Percentiles rank a stretch among this genome's conserved stretches.
phyloP scores from a whole-genome alignment of 2,329 filamentous ascomycete genomes.

The Curvularia sp. region DNA sequence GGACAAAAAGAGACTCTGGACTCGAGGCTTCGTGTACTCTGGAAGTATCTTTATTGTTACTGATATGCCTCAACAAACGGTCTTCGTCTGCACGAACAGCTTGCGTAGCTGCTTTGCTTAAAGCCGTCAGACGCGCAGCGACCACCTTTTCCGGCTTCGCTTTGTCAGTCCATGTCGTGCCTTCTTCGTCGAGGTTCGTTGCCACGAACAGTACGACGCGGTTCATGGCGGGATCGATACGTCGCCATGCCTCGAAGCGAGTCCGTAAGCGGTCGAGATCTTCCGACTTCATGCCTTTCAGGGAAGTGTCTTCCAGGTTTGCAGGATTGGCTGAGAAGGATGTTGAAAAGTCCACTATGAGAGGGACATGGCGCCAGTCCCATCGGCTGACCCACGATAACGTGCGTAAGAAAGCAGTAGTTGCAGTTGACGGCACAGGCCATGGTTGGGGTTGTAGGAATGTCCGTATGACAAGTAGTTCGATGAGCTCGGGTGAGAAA shows the following conservation, averaged over 20 bases:
- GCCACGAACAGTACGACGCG: conserved; percentile 81
- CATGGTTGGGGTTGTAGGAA: conserved; percentile 87
- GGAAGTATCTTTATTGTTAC: conserved; percentile 12
- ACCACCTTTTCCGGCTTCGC: conserved; percentile 77
- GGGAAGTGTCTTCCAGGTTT: conserved; percentile 27
- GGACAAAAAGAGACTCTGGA: conserved; percentile 71
- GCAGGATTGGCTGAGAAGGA: conserved; percentile 30
- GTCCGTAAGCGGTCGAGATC: conserved; percentile 70
- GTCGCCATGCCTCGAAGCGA: conserved; percentile 83
- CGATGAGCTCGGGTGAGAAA: conserved; percentile 80
- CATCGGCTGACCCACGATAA: conserved; percentile 81
- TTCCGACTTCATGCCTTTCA: conserved; percentile 60
- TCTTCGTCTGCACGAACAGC: conserved; percentile 60
- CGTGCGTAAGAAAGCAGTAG: conserved; percentile 81
- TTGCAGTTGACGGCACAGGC: conserved; percentile 75
- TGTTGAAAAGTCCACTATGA: conserved; percentile 76
- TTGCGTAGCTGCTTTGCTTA: conserved; percentile 74
- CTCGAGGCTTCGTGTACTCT: conserved; percentile 39
- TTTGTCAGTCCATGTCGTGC: conserved; percentile 79
- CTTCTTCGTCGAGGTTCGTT: conserved; percentile 77
- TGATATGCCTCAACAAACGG: conserved; percentile 52
- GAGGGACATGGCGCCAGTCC: conserved; percentile 87
- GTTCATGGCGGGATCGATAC: conserved; percentile 88
- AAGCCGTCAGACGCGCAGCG: conserved; percentile 79
- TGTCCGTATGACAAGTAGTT: conserved; percentile 77